Base-by-base conservation (phyloP, 2,329 filamentous ascomycete genomes). In the Exophiala sp. region DNA sequence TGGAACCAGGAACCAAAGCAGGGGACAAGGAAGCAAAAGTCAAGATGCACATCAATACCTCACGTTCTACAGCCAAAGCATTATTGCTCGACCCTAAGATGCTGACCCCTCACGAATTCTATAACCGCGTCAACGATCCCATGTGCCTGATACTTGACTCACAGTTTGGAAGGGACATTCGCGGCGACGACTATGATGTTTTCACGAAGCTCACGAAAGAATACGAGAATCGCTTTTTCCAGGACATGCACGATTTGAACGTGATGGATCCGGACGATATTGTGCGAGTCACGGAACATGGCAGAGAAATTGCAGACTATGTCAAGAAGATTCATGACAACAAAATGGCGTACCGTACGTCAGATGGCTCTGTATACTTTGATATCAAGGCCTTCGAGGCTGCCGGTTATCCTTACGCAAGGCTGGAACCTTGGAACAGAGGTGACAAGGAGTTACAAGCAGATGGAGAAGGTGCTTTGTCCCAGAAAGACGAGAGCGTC, bases 221-320 rank as follows among this genome's bases (percentile, higher is more conserved):
- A 66, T 95, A 91, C 75, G 92, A 96, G 70, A 77, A 82, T n/a
- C 81, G 89, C 11, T 97, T 96, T 71, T 87, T 88, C 68, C 84
- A 88, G 53, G 92, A 97, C 65, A 91, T 97, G 86, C 80, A 84
- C 57, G 84, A 85, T 5, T 75, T 97, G 47, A 97, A 97, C 65
- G 89, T 95, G 9, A 77, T 92, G 36, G 79, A 85, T 18, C 91
- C 92, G 0, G 88, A 95, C 65, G 81, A 87, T 33, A 76, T 96
- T 21, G 96, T 91, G 0, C 79, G 91, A 52, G 92, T 96, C n/a
- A 96, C 91, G 1, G 90, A 96, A 65, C 96, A 94, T 63, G 88
- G 92, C 3, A 85, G 86, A 0, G 85, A 95, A 66, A 96, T 97
- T 65, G 89, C 88, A 42, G 76, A 81, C 8, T 96, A 95, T 59